Evolutionary conservation across 1,139 yeast genomes (phyloP).

Genomic region (Komagataea norvegica): DNA sequence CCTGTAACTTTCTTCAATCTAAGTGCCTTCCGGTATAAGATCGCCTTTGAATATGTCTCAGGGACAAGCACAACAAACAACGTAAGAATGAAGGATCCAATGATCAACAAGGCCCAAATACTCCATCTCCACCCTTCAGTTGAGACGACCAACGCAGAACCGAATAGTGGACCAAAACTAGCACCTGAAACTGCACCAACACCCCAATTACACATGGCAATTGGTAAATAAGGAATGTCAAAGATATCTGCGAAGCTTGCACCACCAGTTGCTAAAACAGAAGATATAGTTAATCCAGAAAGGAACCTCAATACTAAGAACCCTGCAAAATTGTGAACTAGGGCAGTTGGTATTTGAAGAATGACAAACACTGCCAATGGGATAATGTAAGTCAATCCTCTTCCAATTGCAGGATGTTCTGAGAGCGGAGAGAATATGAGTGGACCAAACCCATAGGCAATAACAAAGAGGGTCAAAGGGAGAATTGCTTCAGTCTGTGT

Average conservation of each 20-base stretch:
- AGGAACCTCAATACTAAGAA: conserved; percentile 50
- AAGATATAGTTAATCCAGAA: conserved; percentile 51
- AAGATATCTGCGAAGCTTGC: conserved; percentile 53
- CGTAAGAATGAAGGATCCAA: conserved; percentile 35
- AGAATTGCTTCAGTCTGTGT: conserved; percentile 42
- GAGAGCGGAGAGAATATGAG: conserved; percentile 51
- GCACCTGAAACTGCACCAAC: conserved; percentile 57
- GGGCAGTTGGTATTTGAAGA: conserved; percentile 57
- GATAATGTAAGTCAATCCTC: conserved; percentile 47
- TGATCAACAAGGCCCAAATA: conserved; percentile 40
- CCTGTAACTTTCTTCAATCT: conserved; percentile 45
- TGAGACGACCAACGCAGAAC: conserved; percentile 41
- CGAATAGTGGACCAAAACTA: conserved; percentile 58
- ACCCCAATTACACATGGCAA: conserved; percentile 47
- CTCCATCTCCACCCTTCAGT: conserved; percentile 44
- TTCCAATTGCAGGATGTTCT: conserved; percentile 48
- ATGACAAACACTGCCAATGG: conserved; percentile 52
- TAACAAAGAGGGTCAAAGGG: conserved; percentile 50
- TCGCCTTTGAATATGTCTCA: conserved; percentile 45
- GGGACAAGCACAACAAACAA: conserved; percentile 39
- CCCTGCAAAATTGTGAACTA: conserved; percentile 48
- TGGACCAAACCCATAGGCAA: conserved; percentile 58
- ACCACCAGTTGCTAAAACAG: conserved; percentile 56
- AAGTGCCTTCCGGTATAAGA: conserved; percentile 41
- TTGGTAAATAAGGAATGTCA: conserved; percentile 36